A percentile compares a stretch with the other conserved stretches of the same genome.
Evolutionary conservation across 345 rosid genomes (phyloP).

Genomic region (Brassica cretica): DNA sequence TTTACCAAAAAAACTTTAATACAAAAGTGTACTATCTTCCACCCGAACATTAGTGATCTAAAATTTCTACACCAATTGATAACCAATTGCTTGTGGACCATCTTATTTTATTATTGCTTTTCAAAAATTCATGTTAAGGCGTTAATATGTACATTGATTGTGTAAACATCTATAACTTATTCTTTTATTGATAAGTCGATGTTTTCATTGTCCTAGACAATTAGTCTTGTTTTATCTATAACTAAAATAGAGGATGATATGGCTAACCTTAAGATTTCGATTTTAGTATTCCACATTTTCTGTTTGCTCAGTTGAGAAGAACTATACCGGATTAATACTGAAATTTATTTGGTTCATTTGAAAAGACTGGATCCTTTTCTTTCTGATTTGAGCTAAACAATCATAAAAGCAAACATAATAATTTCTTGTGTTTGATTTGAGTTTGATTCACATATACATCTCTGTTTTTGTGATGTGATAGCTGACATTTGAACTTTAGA

Average conservation of each 20-base stretch:
- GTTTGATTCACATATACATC: neutral
- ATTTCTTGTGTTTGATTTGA: neutral
- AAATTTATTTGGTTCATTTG: neutral
- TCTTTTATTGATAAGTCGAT: neutral
- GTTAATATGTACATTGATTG: neutral
- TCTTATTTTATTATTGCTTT: neutral
- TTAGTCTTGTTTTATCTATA: neutral
- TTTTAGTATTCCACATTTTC: neutral
- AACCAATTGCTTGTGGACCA: conserved; percentile 27
- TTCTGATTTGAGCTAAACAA: neutral
- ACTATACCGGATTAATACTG: neutral
- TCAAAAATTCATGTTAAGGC: neutral
- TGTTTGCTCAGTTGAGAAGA: neutral
- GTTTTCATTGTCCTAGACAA: neutral
- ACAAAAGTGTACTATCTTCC: neutral
- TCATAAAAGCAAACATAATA: neutral
- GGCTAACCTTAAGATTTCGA: neutral
- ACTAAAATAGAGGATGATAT: neutral
- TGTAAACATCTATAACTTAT: neutral
- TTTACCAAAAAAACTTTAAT: neutral
- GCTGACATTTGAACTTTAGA: neutral
- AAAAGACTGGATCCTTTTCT: neutral
- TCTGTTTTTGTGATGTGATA: neutral
- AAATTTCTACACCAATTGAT: neutral
- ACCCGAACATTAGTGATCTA: conserved; percentile 2